Evolutionary conservation across 805 yeast genomes (phyloP).

Genomic region (Metschnikowia picachoensis): DNA sequence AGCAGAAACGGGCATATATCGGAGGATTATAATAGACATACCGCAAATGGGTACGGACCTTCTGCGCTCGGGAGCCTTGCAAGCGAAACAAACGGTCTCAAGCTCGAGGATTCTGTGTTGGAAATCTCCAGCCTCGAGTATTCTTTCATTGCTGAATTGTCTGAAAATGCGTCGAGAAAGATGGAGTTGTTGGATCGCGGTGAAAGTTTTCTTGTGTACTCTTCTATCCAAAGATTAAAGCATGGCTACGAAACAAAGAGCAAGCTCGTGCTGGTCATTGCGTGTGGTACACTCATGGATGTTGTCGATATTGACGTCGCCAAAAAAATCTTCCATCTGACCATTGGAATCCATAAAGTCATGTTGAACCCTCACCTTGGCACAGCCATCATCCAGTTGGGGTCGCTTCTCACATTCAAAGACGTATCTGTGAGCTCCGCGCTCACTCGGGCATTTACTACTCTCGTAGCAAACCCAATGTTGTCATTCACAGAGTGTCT

Average conservation of each 20-base stretch:
- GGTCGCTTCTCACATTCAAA: constrained; percentile 48
- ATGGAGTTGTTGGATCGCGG: constrained; percentile 53
- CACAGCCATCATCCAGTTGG: constrained; percentile 49
- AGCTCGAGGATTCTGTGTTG: constrained; percentile 7
- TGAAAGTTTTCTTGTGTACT: constrained; percentile 50
- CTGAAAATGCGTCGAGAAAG: constrained; percentile 35
- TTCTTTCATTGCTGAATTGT: constrained; percentile 26
- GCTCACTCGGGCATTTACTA: constrained; percentile 44
- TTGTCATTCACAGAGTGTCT: constrained; percentile 46
- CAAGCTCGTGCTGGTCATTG: constrained; percentile 55
- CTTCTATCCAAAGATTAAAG: constrained; percentile 44
- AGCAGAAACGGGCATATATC: neutral
- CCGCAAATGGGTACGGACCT: constrained; percentile 1
- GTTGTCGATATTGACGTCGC: constrained; percentile 43
- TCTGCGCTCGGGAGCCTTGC: constrained; percentile 3
- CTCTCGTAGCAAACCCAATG: constrained; percentile 53
- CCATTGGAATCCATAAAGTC: constrained; percentile 50
- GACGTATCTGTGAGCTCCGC: constrained; percentile 36
- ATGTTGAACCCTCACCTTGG: constrained; percentile 52
- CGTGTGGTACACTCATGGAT: constrained; percentile 49
- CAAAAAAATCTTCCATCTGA: constrained; percentile 43
- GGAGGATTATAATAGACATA: neutral
- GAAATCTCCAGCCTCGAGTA: constrained; percentile 23
- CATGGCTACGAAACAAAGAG: constrained; percentile 54
- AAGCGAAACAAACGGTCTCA: constrained; percentile 2